Base-by-base conservation (phyloP, 768 basidiomycete genomes). In the Lactarius psammicola region DNA sequence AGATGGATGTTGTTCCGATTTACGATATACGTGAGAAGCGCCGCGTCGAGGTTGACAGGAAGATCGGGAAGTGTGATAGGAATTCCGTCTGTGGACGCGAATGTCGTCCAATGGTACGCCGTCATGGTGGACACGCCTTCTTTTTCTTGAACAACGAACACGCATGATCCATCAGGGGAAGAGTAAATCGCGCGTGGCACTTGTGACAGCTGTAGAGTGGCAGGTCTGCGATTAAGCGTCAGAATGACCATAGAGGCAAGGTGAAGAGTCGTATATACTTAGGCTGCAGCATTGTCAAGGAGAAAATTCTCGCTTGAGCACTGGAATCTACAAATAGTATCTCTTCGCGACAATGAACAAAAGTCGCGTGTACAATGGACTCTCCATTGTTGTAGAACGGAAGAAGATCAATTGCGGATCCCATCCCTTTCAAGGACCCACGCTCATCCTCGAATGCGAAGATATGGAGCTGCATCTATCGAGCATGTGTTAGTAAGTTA, bases 81-180 rank as follows among this genome's bases (percentile, higher is more conserved):
- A 26, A 80, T 80, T 17, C 84, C 85, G 13, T 76, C 71, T 0
- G 78, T 74, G 0, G 81, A 80, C 1, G 85, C 86, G 65, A 87
- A 85, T 0, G 83, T 83, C 9, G 73, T 75, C 82, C 81, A 85
- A 66, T 86, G 86, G 65, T 81, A 85, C 0, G 80, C 79, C 2
- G 74, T 77, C 2, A 81, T 38, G 55, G 56, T 42, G 6, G 54
- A 59, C 0, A 15, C 3, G 18, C 33, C 31, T 0, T 66, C 31
- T 7, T 28, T 36, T 7, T 68, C 28, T n/a, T 78, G 75, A 4
- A 76, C 66, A 1, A 79, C 71, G 33, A 85, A 55, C 23, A 85
- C 69, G 67, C 84, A 85, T 26, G 85, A 76, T 0, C 83, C 84
- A 68, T 86, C 85, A 0, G 85, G 83, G 0, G 85, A 79, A 1